phyloP scores from a whole-genome alignment of 768 basidiomycete species.

The Naganishia randhawae region DNA sequence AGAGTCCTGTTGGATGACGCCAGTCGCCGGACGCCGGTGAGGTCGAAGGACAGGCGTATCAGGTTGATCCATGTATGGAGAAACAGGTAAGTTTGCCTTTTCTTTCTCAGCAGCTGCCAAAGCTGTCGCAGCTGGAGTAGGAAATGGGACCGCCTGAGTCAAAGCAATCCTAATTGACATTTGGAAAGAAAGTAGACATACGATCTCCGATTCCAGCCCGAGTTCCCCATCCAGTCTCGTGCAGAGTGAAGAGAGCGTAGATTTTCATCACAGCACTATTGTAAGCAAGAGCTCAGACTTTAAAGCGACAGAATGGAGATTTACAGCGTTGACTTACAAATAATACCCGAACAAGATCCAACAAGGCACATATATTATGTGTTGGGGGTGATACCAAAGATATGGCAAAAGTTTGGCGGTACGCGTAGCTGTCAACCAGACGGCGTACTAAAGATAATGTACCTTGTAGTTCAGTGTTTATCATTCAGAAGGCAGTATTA shows the following conservation, averaged over 20 bases:
- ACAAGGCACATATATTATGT: constrained; percentile 77
- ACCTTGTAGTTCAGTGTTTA: background rate
- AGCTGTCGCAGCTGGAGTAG: constrained; percentile 14
- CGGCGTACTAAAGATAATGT: constrained; percentile 43
- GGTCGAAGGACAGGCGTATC: constrained; percentile 1
- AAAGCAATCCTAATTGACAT: background rate
- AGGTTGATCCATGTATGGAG: constrained; percentile 8
- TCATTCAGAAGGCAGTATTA: background rate
- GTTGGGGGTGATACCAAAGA: constrained; percentile 69
- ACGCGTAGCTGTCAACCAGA: constrained; percentile 54
- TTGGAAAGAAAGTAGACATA: constrained; percentile 31
- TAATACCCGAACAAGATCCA: constrained; percentile 90
- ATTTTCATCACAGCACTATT: constrained; percentile 77
- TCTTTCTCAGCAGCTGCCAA: constrained; percentile 24
- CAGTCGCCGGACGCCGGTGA: background rate
- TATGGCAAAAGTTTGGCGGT: constrained; percentile 70
- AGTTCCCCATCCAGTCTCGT: constrained; percentile 97
- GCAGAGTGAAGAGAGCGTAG: constrained; percentile 82
- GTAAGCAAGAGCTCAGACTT: constrained; percentile 13
- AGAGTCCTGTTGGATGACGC: background rate
- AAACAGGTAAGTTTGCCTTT: background rate
- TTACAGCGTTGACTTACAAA: constrained; percentile 54
- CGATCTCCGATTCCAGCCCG: constrained; percentile 85
- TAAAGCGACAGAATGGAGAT: background rate
- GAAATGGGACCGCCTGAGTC: background rate